Percentiles rank a stretch among this genome's conserved stretches.
phyloP scores from a whole-genome alignment of 2,329 filamentous ascomycete genomes.

The Gliomastix tumulicola region DNA sequence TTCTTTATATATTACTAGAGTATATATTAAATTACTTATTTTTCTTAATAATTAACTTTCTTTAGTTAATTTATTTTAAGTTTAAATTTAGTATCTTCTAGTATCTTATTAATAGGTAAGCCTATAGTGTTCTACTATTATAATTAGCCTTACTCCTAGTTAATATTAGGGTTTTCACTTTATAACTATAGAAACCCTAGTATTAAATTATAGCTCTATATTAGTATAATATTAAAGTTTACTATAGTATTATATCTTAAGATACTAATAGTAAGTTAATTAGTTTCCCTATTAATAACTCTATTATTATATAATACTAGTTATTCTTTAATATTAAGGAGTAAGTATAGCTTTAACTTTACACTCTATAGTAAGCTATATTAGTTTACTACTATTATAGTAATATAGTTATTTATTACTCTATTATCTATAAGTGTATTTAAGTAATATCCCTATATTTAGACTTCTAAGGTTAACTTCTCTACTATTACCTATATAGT shows the following conservation, averaged over 20 bases:
- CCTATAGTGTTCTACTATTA: neutral
- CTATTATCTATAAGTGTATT: constrained; percentile 2
- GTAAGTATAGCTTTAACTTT: neutral
- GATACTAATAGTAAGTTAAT: neutral
- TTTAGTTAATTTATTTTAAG: neutral
- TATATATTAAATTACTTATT: neutral
- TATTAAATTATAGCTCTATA: neutral
- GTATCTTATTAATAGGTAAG: neutral
- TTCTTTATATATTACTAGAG: too few relatives aligned
- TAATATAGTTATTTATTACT: constrained; percentile 3
- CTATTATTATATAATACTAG: neutral
- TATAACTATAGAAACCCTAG: neutral
- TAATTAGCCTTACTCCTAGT: constrained; percentile 1
- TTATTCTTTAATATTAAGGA: constrained; percentile 1
- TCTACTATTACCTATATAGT: neutral
- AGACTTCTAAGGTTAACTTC: constrained; percentile 2
- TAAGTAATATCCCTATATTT: constrained; percentile 1
- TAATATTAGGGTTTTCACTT: too few relatives aligned
- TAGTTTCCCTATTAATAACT: neutral
- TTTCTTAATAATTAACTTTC: neutral
- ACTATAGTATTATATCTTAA: constrained; percentile 1
- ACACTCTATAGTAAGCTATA: neutral
- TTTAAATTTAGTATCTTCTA: neutral
- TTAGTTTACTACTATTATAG: constrained; percentile 1
- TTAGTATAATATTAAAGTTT: neutral